Conservation (phyloP, 306 rosid genomes). For the Senna tora region DNA sequence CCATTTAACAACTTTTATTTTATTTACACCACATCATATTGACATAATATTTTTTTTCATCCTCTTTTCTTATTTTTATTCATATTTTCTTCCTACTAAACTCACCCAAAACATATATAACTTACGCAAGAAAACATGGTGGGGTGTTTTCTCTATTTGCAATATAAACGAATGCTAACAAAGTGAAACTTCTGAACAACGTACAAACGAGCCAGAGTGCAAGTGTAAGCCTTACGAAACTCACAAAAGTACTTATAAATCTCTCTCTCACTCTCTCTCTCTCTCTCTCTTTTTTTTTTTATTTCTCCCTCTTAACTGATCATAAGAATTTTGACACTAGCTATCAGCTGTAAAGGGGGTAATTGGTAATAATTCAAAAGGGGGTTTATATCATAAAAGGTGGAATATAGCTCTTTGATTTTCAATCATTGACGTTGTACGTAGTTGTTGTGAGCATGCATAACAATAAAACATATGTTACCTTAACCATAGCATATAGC, state of each 20-base stretch:
- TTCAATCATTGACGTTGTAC: background rate
- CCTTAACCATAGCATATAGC: too few species aligned
- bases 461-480: background rate
- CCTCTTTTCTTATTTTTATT: too few species aligned
- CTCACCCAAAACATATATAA: too few species aligned
- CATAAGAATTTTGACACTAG: background rate
- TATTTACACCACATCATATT: too few species aligned
- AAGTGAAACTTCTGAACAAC: background rate
- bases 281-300: background rate
- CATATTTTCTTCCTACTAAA: too few species aligned
- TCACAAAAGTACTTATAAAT: background rate
- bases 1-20: too few species aligned
- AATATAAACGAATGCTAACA: too few species aligned
- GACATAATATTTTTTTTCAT: too few species aligned
- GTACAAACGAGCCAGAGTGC: background rate
- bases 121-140: background rate
- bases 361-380: background rate
- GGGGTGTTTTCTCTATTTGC: background rate
- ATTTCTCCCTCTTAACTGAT: too few species aligned
- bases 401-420: background rate
- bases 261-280: background rate
- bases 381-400: background rate
- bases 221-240: background rate
- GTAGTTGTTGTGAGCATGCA: background rate
- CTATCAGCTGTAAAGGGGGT: background rate